These are phyloP conservation scores for Podospora tetraspora DNA, from an alignment of 495 filamentous ascomycete genomes.

Conservation along the genomic window DNA sequence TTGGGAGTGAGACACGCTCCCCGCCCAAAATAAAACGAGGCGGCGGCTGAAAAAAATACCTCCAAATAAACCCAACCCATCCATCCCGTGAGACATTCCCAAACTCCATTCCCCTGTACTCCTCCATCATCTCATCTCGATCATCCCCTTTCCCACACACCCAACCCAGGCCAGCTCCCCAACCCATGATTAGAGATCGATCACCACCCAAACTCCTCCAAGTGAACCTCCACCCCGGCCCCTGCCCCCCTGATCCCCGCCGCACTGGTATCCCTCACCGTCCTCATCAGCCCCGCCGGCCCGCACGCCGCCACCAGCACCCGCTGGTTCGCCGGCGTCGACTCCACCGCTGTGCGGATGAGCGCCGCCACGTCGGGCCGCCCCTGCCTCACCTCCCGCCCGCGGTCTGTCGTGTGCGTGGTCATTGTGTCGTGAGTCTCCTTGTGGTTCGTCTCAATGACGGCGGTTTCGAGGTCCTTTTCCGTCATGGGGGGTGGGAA, in stretches of 20 bases:
- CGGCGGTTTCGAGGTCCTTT: constrained; percentile 20
- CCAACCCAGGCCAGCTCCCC: too few species aligned
- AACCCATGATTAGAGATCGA: background rate
- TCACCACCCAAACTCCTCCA: constrained; percentile 49
- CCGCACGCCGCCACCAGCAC: constrained; percentile 51
- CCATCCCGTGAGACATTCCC: background rate
- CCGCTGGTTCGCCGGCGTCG: constrained; percentile 35
- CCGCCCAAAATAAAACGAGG: background rate
- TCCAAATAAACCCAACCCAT: background rate
- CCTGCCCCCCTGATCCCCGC: constrained; percentile 43
- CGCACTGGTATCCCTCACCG: constrained; percentile 48
- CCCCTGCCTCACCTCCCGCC: constrained; percentile 30
- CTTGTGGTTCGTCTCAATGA: constrained; percentile 18
- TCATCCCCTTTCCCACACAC: too few species aligned
- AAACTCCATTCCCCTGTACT: background rate
- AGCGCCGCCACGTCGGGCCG: constrained; percentile 39
- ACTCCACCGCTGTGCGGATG: constrained; percentile 38
- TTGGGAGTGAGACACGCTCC: background rate
- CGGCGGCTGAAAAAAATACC: background rate
- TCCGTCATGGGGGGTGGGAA: constrained; percentile 11
- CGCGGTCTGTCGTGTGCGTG: constrained; percentile 4
- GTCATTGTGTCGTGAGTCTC: constrained; percentile 12
- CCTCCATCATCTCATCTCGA: background rate
- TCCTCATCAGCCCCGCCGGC: constrained; percentile 43
- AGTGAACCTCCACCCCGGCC: constrained; percentile 49